Evolutionary conservation across 192 early-diverging fungal species (phyloP), one percentile per base, ranked within the genome.

Genomic region (Coemansia sp.): DNA sequence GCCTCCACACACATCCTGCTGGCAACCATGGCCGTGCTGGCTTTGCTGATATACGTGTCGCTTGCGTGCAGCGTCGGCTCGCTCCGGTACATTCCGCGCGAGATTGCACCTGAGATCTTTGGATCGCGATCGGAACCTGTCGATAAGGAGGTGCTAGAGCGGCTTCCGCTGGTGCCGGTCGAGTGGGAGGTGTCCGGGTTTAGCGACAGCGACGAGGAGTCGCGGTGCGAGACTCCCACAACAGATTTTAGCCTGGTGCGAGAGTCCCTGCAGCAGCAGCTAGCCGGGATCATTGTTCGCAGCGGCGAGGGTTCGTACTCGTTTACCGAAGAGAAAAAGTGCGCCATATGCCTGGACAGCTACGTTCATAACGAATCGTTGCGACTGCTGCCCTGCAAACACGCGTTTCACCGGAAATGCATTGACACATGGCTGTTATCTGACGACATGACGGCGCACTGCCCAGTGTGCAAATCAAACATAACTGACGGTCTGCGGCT

Each of bases 331-430:
- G 88, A 90, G 34, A 68, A 71, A 0, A 67, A 79, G 7, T 92
- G 90, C 63, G 86, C 86, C 17, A 92, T 92, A 41, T 90, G 90
- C 55, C 57, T 92, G 14, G 67, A 71, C 41, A 55, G 67, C 7
- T 92, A 92, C 58, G 80, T 84, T 49, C 75, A 80, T 21, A 82
- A 81, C 27, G 87, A 88, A 17, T 63, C 80, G 19, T 51, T 92
- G 26, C 69, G 87, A 34, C 67, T 83, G 45, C 74, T 90, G 46
- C 81, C 76, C 53, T 92, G 90, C 60, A 76, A 63, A 14, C 90
- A 92, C 55, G 86, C 87, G 50, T 92, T 92, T 55, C 90, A 92
- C 63, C 79, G 78, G 38, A 70, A 83, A 8, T 92, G 90, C 58
- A 85, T 90, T 9, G 83, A 87, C 53, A 72, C 84, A 36, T 92